A percentile compares a stretch with the other conserved stretches of the same genome.
Evolutionary conservation across 2,329 filamentous ascomycete species (phyloP).

Genomic region (Aspergillus uvarum): DNA sequence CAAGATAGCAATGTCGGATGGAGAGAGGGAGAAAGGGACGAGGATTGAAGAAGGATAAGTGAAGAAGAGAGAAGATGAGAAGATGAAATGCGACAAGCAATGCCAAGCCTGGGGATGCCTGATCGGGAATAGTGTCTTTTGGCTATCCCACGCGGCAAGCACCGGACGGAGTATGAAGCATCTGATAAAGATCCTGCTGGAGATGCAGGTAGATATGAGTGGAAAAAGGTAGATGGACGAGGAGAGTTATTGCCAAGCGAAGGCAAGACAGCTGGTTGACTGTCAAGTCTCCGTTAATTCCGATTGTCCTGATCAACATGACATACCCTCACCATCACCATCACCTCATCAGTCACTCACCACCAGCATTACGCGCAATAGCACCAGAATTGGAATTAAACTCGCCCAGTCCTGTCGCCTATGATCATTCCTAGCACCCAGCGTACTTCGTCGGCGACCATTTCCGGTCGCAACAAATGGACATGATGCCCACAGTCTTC

Average conservation of each 20-base stretch:
- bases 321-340: not conserved
- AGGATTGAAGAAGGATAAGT: not conserved
- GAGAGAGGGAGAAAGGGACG: not conserved
- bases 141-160: not conserved
- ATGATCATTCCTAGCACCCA: slow-evolving; percentile 32
- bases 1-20: not conserved
- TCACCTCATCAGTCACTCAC: not conserved
- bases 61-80: not conserved
- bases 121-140: slow-evolving; percentile 17
- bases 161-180: not conserved
- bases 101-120: slow-evolving; percentile 24
- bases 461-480: slow-evolving; percentile 37
- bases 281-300: not conserved
- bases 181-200: too few species aligned
- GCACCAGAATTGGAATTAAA: not conserved
- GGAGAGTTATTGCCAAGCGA: too few species aligned
- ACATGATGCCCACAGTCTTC: slow-evolving; percentile 42
- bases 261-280: too few species aligned
- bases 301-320: not conserved
- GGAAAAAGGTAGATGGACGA: too few species aligned
- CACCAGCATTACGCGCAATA: not conserved
- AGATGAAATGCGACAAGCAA: slow-evolving; percentile 7
- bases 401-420: too few species aligned
- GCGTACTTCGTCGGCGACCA: slow-evolving; percentile 36
- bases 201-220: not conserved